phyloP scores from a whole-genome alignment of 2,329 filamentous ascomycete genomes.

The Hypoxylon sp. region DNA sequence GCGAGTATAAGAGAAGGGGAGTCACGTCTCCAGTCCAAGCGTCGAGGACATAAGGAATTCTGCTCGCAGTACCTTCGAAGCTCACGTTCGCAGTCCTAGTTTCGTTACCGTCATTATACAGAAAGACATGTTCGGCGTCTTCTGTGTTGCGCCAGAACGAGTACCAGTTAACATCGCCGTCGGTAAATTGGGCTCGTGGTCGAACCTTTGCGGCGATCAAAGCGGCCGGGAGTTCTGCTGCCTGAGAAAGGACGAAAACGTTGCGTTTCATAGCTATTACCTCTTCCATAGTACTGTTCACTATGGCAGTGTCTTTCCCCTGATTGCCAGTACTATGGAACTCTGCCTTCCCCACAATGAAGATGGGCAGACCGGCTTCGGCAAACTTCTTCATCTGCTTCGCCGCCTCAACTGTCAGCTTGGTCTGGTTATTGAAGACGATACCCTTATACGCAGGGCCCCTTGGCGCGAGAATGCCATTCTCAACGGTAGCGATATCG shows the following conservation, averaged over 20 bases:
- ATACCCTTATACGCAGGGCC: neutral
- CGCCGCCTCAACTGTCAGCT: neutral
- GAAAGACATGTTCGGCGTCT: neutral
- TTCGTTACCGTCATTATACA: neutral
- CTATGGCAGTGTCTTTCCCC: neutral
- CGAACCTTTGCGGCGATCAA: neutral
- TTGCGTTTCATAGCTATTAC: neutral
- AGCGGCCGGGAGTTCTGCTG: neutral
- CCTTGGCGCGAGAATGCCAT: neutral
- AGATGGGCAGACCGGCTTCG: neutral
- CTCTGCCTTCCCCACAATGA: neutral
- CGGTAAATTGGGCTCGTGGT: neutral
- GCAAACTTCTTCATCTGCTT: neutral
- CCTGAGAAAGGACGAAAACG: neutral
- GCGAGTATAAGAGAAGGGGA: neutral
- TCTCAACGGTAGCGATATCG: neutral
- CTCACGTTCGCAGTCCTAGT: neutral
- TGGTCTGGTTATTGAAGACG: neutral
- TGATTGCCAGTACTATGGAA: neutral
- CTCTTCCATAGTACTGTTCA: neutral
- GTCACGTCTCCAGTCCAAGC: conserved; percentile 1
- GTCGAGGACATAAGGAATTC: neutral
- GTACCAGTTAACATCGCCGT: neutral
- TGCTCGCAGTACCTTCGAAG: neutral
- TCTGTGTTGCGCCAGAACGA: conserved; percentile 1